Evolutionary conservation across 2,329 filamentous ascomycete species (phyloP).

Genomic region (Alternaria triticina): DNA sequence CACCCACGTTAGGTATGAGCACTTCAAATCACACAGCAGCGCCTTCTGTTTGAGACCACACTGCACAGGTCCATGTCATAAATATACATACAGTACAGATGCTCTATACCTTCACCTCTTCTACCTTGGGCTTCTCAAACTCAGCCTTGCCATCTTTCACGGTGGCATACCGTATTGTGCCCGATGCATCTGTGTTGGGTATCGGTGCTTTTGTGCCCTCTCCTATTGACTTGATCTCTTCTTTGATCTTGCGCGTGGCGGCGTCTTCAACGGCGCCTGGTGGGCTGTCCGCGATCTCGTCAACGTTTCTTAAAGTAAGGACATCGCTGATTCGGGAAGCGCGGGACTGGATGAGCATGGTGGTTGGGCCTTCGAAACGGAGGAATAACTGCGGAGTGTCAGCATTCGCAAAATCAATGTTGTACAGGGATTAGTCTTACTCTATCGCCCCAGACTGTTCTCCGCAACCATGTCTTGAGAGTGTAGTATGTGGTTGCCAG

Average conservation of each 20-base stretch:
- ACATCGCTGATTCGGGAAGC: slow-evolving; percentile 79
- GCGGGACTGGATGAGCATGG: slow-evolving; percentile 87
- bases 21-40: background rate
- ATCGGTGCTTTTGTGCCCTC: slow-evolving; percentile 25
- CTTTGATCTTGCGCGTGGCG: slow-evolving; percentile 41
- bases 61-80: background rate
- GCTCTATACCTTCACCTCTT: slow-evolving; percentile 4
- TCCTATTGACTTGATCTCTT: slow-evolving; percentile 45
- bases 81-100: slow-evolving; percentile 21
- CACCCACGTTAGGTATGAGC: background rate
- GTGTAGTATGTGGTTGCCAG: slow-evolving; percentile 69
- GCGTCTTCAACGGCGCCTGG: slow-evolving; percentile 72
- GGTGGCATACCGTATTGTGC: slow-evolving; percentile 32
- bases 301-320: slow-evolving; percentile 78
- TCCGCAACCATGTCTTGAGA: slow-evolving; percentile 76
- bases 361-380: slow-evolving; percentile 85
- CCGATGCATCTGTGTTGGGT: slow-evolving; percentile 21
- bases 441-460: slow-evolving; percentile 91
- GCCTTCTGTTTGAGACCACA: background rate
- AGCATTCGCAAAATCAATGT: slow-evolving; percentile 2
- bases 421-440: slow-evolving; percentile 45
- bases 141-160: slow-evolving; percentile 37
- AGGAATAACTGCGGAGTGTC: slow-evolving; percentile 70
- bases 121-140: slow-evolving; percentile 25
- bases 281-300: slow-evolving; percentile 86